Conservation (phyloP, 352 stramenopile species). For the Pythium dissimile region DNA sequence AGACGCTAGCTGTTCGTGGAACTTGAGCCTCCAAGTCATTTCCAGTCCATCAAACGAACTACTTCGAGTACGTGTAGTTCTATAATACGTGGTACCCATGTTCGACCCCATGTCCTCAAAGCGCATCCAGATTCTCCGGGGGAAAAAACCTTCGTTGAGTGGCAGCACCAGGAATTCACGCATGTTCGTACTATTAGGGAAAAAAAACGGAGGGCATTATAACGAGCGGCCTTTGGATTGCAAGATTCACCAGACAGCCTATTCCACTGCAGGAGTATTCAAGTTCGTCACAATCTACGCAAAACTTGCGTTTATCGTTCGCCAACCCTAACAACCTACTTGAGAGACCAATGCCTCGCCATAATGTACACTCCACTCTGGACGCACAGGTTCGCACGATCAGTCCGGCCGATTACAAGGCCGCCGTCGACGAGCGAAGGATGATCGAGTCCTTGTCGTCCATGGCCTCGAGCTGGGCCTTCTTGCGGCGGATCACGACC, state of each 20-base stretch:
- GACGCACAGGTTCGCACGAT: background rate
- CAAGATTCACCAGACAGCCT: background rate
- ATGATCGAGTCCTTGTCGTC: constrained; percentile 27
- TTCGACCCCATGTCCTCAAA: too few species aligned
- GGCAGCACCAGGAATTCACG: too few species aligned
- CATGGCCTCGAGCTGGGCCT: constrained; percentile 26
- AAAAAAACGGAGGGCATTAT: too few species aligned
- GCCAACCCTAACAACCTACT: background rate
- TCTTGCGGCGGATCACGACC: constrained; percentile 31
- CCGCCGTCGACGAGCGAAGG: constrained; percentile 14
- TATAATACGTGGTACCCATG: too few species aligned
- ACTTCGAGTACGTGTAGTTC: too few species aligned
- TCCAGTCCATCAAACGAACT: too few species aligned
- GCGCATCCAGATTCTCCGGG: too few species aligned
- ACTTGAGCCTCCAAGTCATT: too few species aligned
- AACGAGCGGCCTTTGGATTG: background rate
- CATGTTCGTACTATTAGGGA: too few species aligned
- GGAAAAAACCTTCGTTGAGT: too few species aligned
- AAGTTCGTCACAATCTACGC: too few species aligned
- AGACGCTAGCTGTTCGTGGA: too few species aligned
- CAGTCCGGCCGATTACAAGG: constrained; percentile 11
- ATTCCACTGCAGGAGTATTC: background rate
- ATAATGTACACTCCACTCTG: background rate
- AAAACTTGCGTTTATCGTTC: constrained; percentile 7
- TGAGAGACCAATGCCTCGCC: background rate